phyloP scores from a whole-genome alignment of 768 basidiomycete genomes.

The Pulveroboletus sp. region DNA sequence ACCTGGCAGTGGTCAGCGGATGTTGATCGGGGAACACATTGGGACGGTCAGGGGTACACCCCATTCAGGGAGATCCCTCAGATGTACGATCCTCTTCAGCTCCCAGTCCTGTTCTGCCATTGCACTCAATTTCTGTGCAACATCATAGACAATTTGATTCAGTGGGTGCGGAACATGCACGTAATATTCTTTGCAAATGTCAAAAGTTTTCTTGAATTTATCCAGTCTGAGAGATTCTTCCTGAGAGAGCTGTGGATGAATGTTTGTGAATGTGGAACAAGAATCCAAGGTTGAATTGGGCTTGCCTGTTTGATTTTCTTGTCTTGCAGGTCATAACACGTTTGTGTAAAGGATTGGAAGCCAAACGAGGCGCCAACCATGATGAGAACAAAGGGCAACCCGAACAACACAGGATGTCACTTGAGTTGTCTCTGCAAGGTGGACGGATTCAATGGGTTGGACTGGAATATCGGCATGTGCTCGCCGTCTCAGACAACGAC shows the following conservation, averaged over 20 bases:
- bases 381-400: constrained; percentile 79
- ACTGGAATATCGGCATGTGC: constrained; percentile 53
- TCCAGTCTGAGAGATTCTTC: constrained; percentile 76
- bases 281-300: too few relatives aligned
- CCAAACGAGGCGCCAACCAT: constrained; percentile 88
- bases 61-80: constrained; percentile 91
- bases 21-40: constrained; percentile 26
- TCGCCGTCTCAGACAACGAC: too few relatives aligned
- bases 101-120: constrained; percentile 76
- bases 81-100: constrained; percentile 75
- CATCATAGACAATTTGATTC: background rate
- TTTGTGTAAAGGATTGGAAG: constrained; percentile 76
- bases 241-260: constrained; percentile 56
- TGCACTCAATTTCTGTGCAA: constrained; percentile 54
- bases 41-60: constrained; percentile 65
- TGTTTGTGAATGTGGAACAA: too few relatives aligned
- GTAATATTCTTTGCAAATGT: constrained; percentile 94
- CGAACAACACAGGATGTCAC: constrained; percentile 71
- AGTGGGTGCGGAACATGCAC: constrained; percentile 47
- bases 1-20: constrained; percentile 1
- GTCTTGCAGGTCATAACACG: too few relatives aligned
- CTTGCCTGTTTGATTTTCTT: constrained; percentile 65
- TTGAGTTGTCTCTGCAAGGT: constrained; percentile 39
- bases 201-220: constrained; percentile 72
- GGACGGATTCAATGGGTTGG: constrained; percentile 34